phyloP scores from a whole-genome alignment of 768 basidiomycete genomes.

The Lactarius sanguifluus region DNA sequence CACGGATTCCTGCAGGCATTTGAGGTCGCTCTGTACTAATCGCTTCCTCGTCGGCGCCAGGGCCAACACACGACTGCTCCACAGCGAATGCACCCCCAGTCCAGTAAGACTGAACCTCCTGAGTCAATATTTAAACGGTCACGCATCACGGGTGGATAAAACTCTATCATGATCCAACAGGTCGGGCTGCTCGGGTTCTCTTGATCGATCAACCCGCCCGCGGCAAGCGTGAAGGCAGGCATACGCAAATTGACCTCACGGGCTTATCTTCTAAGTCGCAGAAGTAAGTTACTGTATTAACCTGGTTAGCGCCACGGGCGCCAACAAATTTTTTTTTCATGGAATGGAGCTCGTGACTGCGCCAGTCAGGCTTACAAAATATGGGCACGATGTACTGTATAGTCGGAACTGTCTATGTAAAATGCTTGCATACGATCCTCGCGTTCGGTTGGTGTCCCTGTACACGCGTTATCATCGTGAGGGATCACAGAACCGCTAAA shows the following conservation, averaged over 20 bases:
- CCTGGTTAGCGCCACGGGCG: not conserved
- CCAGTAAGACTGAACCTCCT: not conserved
- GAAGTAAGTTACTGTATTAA: too few species aligned
- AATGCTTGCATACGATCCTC: not conserved
- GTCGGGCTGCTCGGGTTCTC: not conserved
- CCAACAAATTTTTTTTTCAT: too few species aligned
- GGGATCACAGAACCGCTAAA: not conserved
- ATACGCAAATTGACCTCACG: too few species aligned
- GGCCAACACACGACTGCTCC: not conserved
- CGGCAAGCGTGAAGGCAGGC: not conserved
- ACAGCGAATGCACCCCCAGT: not conserved
- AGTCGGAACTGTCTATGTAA: not conserved
- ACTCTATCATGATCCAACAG: not conserved
- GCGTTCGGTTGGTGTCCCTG: not conserved
- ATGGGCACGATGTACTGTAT: not conserved
- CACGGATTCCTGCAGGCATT: not conserved
- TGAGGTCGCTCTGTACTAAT: not conserved
- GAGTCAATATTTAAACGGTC: not conserved
- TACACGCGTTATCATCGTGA: not conserved
- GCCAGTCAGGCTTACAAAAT: too few species aligned
- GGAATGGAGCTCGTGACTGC: constrained; percentile 1
- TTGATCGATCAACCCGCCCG: not conserved
- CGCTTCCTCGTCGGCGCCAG: not conserved
- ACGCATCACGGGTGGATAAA: not conserved
- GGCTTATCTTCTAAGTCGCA: too few species aligned